phyloP scores from a whole-genome alignment of 331 rosid species.

The Pyracantha coccinea region DNA sequence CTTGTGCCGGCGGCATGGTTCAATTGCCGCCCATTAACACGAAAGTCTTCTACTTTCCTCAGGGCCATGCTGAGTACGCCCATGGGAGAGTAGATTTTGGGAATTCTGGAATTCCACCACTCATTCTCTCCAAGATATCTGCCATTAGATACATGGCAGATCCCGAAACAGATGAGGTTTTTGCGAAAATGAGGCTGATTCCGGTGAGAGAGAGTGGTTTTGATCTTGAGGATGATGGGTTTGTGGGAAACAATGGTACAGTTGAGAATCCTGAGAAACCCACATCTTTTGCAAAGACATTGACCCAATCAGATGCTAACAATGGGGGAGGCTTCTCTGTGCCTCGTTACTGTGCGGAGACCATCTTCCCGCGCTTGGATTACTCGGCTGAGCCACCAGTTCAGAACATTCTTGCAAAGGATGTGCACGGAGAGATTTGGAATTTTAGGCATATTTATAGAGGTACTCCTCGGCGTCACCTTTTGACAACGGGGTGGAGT shows the following conservation, averaged over 20 bases:
- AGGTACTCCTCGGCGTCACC: constrained; percentile 96
- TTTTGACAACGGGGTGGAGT: constrained; percentile 96
- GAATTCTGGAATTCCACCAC: constrained; percentile 37
- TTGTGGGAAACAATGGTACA: constrained; percentile 24
- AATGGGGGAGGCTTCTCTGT: constrained; percentile 98
- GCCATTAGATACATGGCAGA: constrained; percentile 70
- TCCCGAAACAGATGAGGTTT: constrained; percentile 75
- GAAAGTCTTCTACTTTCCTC: constrained; percentile 77
- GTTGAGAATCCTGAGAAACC: constrained; percentile 49
- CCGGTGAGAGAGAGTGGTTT: constrained; percentile 43
- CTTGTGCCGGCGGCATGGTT: constrained; percentile 90
- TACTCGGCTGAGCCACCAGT: constrained; percentile 81
- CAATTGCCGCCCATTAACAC: constrained; percentile 81
- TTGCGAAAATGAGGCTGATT: constrained; percentile 39
- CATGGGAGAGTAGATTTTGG: constrained; percentile 39
- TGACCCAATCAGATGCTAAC: constrained; percentile 94
- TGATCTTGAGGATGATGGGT: constrained; percentile 32
- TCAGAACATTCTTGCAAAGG: constrained; percentile 73
- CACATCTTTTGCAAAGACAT: constrained; percentile 72
- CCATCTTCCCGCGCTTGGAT: constrained; percentile 78
- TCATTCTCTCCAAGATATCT: constrained; percentile 50
- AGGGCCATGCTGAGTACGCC: constrained; percentile 77
- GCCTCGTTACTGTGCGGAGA: constrained; percentile 95
- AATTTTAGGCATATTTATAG: constrained; percentile 92
- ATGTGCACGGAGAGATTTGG: constrained; percentile 84